Conservation (phyloP, 2,329 filamentous ascomycete species). For the Hypoxylon sp. region DNA sequence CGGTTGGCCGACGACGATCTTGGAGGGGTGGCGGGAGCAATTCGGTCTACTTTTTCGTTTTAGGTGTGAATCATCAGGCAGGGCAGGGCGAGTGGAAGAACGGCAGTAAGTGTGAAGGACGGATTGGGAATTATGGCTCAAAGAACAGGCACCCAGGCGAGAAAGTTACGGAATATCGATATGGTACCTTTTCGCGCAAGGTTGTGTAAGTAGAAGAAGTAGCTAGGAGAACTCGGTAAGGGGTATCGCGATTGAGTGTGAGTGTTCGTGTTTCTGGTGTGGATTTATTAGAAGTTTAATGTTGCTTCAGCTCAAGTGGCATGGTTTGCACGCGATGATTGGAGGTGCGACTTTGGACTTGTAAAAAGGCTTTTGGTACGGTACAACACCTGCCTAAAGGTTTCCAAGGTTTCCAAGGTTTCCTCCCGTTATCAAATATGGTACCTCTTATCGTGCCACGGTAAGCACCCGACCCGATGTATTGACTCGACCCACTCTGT, state of each 20-base stretch:
- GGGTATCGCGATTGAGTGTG: slow-evolving; percentile 27
- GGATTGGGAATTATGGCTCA: slow-evolving; percentile 11
- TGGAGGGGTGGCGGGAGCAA: slow-evolving; percentile 49
- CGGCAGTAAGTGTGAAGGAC: neutral
- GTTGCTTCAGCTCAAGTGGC: slow-evolving; percentile 35
- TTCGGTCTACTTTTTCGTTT: slow-evolving; percentile 48
- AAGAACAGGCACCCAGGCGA: slow-evolving; percentile 18
- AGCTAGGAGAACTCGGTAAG: neutral
- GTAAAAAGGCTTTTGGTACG: no score
- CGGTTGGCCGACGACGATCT: slow-evolving; percentile 47
- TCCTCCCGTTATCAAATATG: slow-evolving; percentile 8
- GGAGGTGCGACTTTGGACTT: slow-evolving; percentile 29
- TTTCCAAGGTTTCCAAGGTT: no score
- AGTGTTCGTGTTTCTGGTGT: slow-evolving; percentile 28
- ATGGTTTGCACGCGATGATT: slow-evolving; percentile 42
- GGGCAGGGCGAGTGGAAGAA: slow-evolving; percentile 8
- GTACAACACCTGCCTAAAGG: no score
- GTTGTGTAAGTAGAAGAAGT: slow-evolving; percentile 19
- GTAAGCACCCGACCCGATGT: slow-evolving; percentile 4
- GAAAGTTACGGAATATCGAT: slow-evolving; percentile 4
- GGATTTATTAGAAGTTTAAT: slow-evolving; percentile 26
- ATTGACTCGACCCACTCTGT: slow-evolving; percentile 9
- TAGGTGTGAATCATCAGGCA: slow-evolving; percentile 51
- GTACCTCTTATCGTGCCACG: slow-evolving; percentile 9
- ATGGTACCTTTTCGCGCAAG: neutral